Base-by-base conservation (phyloP, 345 rosid species). In the Hevea brasiliensis region DNA sequence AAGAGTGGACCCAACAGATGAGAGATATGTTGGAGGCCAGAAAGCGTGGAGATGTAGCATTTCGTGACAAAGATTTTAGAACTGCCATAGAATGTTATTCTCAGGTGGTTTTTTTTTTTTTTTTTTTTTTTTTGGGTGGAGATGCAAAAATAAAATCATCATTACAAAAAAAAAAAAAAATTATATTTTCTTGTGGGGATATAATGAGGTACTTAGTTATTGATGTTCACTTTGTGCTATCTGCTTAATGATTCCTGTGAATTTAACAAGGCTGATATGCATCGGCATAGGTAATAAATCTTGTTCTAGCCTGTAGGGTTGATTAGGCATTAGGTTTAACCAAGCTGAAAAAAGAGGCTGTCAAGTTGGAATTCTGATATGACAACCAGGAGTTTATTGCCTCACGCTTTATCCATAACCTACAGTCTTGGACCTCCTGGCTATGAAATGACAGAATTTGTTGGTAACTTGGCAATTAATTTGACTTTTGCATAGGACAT, bases 1-100 rank as follows among this genome's bases (percentile, higher is more conserved):
- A 94, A 85, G 98, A 94, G 82, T 94, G 98, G 98, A 80, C 95
- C 42, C 93, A 94, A 75, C 91, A 88, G 71, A 94, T 92, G 73
- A 87, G 91, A 82, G 97, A 92, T 77, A 88, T 85, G 89, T 81
- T 93, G 85, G 95, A 90, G 79, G 92, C 92, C 8, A 88, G 97
- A 84, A 90, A 90, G 78, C 86, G 86, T 63, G 98, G 97, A 5
- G 98, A 94, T 70, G 84, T 82, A 56, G 95, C 92, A 71, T 94
- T 92, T 67, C 83, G 90, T 2, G 90, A 87, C 64, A 90, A 74
- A 82, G 89, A 82, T 79, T 90, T 87, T 65, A 84, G 75, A 74
- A 77, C 92, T 67, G 92, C 98, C 55, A 84, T 92, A 10, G 91
- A 90, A 23, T 89, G 92, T 65, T 94, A 92, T 79, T 85, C 97